Percentiles rank a stretch among this genome's conserved stretches.
Evolutionary conservation across 345 rosid species (phyloP).

Genomic region (Populus alba): DNA sequence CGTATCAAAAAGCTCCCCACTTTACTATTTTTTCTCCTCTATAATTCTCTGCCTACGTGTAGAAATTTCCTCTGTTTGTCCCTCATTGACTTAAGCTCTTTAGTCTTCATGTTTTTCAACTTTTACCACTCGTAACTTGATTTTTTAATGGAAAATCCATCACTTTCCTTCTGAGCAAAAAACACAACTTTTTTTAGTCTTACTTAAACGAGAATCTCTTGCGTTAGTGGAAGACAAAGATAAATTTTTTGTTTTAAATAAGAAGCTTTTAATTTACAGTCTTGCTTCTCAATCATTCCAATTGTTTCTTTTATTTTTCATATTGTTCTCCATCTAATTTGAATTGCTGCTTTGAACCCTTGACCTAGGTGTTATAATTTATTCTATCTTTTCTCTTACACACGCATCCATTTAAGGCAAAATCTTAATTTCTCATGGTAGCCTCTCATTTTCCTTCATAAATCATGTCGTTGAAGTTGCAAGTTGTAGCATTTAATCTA

Average conservation of each 20-base stretch:
- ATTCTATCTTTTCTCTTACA: constrained; percentile 27
- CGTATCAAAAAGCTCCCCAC: constrained; percentile 35
- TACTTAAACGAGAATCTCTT: constrained; percentile 15
- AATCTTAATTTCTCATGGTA: constrained; percentile 26
- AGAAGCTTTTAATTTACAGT: constrained; percentile 18
- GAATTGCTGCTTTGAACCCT: constrained; percentile 31
- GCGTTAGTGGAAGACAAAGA: constrained; percentile 14
- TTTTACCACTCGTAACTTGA: constrained; percentile 32
- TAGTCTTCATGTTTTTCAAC: constrained; percentile 44
- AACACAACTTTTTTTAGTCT: constrained; percentile 22
- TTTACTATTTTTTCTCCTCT: constrained; percentile 40
- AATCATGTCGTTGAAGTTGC: constrained; percentile 44
- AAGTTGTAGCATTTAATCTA: constrained; percentile 29
- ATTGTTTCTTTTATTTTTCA: constrained; percentile 12
- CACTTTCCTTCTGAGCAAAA: constrained; percentile 15
- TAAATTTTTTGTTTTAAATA: constrained; percentile 12
- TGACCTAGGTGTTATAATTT: constrained; percentile 55
- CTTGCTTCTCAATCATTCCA: constrained; percentile 10
- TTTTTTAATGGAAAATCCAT: constrained; percentile 13
- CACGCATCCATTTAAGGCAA: constrained; percentile 22
- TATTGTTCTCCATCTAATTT: constrained; percentile 22
- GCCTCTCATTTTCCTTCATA: constrained; percentile 45
- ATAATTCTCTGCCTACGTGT: constrained; percentile 52
- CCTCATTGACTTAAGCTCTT: constrained; percentile 43
- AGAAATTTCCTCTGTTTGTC: constrained; percentile 69